A percentile compares a stretch with the other conserved stretches of the same genome.
Evolutionary conservation across 2,329 filamentous ascomycete genomes (phyloP).

Genomic region (Aspergillaceae sp.): DNA sequence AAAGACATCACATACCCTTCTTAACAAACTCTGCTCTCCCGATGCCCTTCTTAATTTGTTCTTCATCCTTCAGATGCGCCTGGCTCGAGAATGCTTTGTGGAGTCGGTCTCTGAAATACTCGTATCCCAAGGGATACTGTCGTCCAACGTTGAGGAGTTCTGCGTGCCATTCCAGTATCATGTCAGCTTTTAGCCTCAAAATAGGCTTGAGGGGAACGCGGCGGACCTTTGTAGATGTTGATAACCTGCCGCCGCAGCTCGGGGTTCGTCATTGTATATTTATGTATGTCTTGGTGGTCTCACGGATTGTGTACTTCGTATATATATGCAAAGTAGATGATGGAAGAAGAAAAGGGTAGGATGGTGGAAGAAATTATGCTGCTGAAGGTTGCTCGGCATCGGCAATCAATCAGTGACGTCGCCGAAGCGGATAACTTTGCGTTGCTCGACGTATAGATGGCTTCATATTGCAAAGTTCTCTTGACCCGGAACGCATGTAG

Average conservation of each 20-base stretch:
- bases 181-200: neutral
- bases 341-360: too few relatives aligned
- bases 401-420: neutral
- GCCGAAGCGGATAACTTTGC: too few relatives aligned
- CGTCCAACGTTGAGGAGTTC: conserved; percentile 77
- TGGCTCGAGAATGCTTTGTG: conserved; percentile 81
- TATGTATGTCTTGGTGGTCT: neutral
- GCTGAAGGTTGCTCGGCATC: neutral
- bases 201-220: neutral
- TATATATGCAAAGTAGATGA: too few relatives aligned
- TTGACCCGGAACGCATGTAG: too few relatives aligned
- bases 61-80: conserved; percentile 59
- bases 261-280: conserved; percentile 38
- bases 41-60: conserved; percentile 67
- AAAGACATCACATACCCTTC: conserved; percentile 54
- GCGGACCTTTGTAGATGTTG: conserved; percentile 73
- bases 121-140: conserved; percentile 77
- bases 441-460: too few relatives aligned
- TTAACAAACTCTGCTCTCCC: conserved; percentile 77
- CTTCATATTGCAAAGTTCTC: too few relatives aligned
- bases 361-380: too few relatives aligned
- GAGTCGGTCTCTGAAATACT: conserved; percentile 70
- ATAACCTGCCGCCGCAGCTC: conserved; percentile 70
- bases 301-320: too few relatives aligned
- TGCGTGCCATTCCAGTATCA: conserved; percentile 27